Conservation (phyloP, 805 yeast species). For the Pichia gijzeniarum region DNA sequence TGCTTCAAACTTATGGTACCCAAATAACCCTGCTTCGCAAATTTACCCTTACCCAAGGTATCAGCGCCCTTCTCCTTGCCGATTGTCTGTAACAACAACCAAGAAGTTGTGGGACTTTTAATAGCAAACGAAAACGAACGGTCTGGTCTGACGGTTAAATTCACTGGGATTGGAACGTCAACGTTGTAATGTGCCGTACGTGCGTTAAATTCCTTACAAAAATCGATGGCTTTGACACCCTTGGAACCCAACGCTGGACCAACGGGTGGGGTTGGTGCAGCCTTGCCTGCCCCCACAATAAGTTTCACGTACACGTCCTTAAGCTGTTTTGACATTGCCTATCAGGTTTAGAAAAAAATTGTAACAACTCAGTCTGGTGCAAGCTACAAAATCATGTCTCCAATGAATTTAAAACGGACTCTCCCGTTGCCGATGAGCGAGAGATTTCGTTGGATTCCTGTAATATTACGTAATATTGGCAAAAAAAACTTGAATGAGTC, state of each 20-base stretch:
- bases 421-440: too few relatives aligned
- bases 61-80: constrained; percentile 75
- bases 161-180: constrained; percentile 85
- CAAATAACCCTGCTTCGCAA: constrained; percentile 27
- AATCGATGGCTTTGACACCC: constrained; percentile 97
- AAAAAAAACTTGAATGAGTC: too few relatives aligned
- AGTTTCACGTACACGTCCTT: constrained; percentile 75
- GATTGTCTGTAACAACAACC: constrained; percentile 76
- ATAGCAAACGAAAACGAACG: constrained; percentile 79
- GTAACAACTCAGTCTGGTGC: too few relatives aligned
- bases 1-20: constrained; percentile 67
- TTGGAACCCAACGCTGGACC: constrained; percentile 98
- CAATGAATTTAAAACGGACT: neutral
- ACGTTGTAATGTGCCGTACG: constrained; percentile 83
- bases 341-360: neutral
- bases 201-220: constrained; percentile 97
- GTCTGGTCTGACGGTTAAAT: constrained; percentile 85
- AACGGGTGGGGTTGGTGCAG: constrained; percentile 98
- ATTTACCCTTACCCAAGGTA: constrained; percentile 59
- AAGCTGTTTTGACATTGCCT: constrained; percentile 20
- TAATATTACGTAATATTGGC: too few relatives aligned
- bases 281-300: constrained; percentile 95
- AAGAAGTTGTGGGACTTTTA: constrained; percentile 89
- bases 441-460: too few relatives aligned
- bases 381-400: too few relatives aligned